Evolutionary conservation across 179 eudicot species (phyloP).

Genomic region (Actinidia chinensis): DNA sequence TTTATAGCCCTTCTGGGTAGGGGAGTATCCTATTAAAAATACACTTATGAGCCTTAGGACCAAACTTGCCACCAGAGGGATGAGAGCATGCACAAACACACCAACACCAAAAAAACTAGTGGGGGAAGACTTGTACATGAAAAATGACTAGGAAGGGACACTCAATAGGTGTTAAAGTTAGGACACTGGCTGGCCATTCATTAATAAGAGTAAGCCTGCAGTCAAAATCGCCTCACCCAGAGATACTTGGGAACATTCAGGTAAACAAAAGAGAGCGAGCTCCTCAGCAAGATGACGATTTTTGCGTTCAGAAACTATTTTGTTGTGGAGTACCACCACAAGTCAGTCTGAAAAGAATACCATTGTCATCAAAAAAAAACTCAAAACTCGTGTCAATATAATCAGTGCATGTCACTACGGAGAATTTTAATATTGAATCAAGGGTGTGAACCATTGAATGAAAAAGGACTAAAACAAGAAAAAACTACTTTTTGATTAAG

Average conservation of each 20-base stretch:
- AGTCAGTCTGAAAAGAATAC: neutral
- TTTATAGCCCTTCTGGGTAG: neutral
- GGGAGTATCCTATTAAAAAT: neutral
- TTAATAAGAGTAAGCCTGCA: neutral
- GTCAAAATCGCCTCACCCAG: neutral
- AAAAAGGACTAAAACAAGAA: neutral
- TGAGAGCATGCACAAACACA: neutral
- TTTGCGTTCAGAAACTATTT: neutral
- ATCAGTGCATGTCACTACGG: neutral
- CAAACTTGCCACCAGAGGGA: neutral
- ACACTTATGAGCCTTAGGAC: neutral
- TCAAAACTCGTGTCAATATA: neutral
- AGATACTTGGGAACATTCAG: neutral
- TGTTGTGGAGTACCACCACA: neutral
- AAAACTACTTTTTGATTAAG: neutral
- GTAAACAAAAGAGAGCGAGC: neutral
- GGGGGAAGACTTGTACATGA: neutral
- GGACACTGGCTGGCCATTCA: neutral
- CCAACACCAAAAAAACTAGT: neutral
- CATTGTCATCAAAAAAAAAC: neutral
- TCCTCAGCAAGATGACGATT: neutral
- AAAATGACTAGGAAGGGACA: neutral
- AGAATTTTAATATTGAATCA: neutral
- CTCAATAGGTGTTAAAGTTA: neutral
- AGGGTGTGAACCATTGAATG: neutral